phyloP scores from a whole-genome alignment of 2,329 filamentous ascomycete species.

The Sporothrix variecibatus region DNA sequence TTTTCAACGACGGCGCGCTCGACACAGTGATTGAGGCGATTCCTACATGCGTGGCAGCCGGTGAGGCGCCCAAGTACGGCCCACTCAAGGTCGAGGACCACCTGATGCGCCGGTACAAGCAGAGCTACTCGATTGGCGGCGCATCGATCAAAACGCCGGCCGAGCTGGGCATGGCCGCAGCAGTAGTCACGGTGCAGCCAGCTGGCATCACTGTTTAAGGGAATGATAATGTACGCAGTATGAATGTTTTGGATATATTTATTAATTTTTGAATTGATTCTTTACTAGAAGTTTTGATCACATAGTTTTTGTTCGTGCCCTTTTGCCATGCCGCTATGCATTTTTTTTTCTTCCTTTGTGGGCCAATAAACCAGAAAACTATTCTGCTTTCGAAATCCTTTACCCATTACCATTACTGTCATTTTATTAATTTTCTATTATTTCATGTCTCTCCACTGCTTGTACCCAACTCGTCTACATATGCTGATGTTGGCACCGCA shows the following conservation, averaged over 20 bases:
- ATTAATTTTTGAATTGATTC: too few species aligned
- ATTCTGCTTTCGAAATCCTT: too few species aligned
- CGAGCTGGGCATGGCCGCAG: neutral
- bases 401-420: too few species aligned
- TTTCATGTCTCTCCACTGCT: neutral
- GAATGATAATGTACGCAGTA: neutral
- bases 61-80: conserved; percentile 37
- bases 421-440: neutral
- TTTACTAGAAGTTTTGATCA: neutral
- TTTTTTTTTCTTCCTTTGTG: too few species aligned
- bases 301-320: neutral
- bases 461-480: neutral
- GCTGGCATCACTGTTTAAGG: neutral
- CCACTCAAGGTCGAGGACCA: conserved; percentile 41
- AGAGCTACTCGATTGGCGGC: conserved; percentile 33
- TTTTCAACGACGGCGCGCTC: conserved; percentile 53
- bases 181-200: neutral
- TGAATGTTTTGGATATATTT: neutral
- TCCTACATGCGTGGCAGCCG: conserved; percentile 39
- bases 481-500: neutral
- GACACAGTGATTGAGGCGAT: conserved; percentile 39
- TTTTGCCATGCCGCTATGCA: too few species aligned
- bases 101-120: conserved; percentile 35
- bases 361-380: too few species aligned
- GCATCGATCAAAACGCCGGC: conserved; percentile 18